Conservation (phyloP, 2,329 filamentous ascomycete genomes). For the Phialocephala sp. region DNA sequence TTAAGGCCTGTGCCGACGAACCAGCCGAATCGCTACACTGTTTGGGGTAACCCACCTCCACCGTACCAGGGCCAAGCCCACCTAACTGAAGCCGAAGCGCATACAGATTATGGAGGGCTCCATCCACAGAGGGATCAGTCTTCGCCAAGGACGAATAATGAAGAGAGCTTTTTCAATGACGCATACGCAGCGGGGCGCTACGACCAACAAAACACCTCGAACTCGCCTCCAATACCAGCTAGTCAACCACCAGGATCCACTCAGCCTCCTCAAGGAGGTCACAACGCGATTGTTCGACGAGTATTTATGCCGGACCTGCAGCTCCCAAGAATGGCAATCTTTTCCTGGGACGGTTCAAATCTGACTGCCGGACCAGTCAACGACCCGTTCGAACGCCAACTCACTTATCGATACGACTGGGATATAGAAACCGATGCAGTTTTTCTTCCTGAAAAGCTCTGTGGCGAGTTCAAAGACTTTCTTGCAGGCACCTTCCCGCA, state of each 20-base stretch:
- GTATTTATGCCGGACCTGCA: not conserved
- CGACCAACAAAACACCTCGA: not conserved
- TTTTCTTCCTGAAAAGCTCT: not conserved
- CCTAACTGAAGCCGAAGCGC: not conserved
- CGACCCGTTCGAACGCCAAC: not conserved
- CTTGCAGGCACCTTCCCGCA: not conserved
- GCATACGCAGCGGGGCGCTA: not conserved
- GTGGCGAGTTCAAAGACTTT: not conserved
- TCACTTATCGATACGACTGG: not conserved
- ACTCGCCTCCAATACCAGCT: not conserved
- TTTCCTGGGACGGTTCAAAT: not conserved
- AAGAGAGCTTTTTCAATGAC: not conserved
- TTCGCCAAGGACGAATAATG: not conserved
- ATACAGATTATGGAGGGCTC: not conserved
- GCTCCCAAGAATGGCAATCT: not conserved
- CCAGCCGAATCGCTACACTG: too few relatives aligned
- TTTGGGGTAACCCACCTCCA: too few relatives aligned
- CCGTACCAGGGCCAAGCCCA: not conserved
- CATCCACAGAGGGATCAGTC: too few relatives aligned
- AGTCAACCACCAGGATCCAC: not conserved
- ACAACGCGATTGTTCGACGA: not conserved
- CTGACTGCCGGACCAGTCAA: not conserved
- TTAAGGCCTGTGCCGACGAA: too few relatives aligned
- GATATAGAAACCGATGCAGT: not conserved
- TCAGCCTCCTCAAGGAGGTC: not conserved